Conservation (phyloP, 108 stramenopile genomes). For the Discostella stelligeroides region DNA sequence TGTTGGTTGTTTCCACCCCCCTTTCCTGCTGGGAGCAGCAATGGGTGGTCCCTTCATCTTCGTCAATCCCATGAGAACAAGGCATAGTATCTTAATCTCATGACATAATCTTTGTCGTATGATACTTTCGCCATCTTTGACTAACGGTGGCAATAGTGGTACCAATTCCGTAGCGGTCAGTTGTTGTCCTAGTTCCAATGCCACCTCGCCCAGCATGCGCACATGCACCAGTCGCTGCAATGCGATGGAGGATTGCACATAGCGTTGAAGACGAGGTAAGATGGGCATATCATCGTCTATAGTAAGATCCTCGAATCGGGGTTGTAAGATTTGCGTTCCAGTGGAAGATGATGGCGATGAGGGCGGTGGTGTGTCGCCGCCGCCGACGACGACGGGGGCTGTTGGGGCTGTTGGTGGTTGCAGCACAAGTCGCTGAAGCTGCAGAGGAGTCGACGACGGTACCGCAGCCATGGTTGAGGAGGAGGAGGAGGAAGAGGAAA, state of each 20-base stretch:
- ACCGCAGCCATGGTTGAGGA: too few relatives aligned
- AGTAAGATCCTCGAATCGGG: slow-evolving; percentile 96
- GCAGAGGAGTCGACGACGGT: too few relatives aligned
- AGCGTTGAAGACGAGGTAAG: slow-evolving; percentile 90
- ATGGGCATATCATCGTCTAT: slow-evolving; percentile 95
- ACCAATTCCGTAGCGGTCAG: slow-evolving; percentile 66
- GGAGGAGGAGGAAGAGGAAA: too few relatives aligned
- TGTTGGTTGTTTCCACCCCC: neutral
- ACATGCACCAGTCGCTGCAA: slow-evolving; percentile 97
- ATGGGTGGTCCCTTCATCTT: slow-evolving; percentile 1
- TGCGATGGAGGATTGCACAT: slow-evolving; percentile 90
- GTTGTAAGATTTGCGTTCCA: slow-evolving; percentile 10
- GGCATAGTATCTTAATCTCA: slow-evolving; percentile 26
- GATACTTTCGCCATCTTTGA: slow-evolving; percentile 86
- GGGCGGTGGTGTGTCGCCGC: too few relatives aligned
- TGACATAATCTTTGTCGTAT: slow-evolving; percentile 87
- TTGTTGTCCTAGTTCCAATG: slow-evolving; percentile 77
- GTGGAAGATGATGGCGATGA: too few relatives aligned
- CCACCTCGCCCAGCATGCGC: slow-evolving; percentile 95
- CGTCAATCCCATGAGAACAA: slow-evolving; percentile 38
- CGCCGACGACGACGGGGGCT: too few relatives aligned
- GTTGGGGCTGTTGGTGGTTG: too few relatives aligned
- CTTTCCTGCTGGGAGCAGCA: neutral
- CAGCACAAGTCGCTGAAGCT: too few relatives aligned
- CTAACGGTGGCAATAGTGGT: slow-evolving; percentile 72